Percentiles rank a stretch among this genome's conserved stretches.
Evolutionary conservation across 2,329 filamentous ascomycete species (phyloP).

Genomic region (Phaeosphaeriaceae sp.): DNA sequence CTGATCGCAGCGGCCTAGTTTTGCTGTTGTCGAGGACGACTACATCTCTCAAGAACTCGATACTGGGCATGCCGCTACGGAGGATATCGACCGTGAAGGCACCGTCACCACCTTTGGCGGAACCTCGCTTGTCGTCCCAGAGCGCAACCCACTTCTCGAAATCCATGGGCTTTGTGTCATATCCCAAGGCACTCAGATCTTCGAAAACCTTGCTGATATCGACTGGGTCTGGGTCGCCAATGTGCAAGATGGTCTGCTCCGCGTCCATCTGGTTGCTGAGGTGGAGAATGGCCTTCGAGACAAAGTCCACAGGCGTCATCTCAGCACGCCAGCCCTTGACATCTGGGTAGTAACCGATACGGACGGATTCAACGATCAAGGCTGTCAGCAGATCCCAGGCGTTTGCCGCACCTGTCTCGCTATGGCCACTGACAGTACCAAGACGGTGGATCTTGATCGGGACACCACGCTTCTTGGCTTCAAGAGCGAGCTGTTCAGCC

Average conservation of each 20-base stretch:
- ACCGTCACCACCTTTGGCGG: slow-evolving; percentile 70
- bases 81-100: slow-evolving; percentile 82
- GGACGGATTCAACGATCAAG: slow-evolving; percentile 77
- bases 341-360: slow-evolving; percentile 73
- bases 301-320: slow-evolving; percentile 86
- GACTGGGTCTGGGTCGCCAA: slow-evolving; percentile 76
- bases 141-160: slow-evolving; percentile 79
- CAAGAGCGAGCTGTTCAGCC: slow-evolving; percentile 75
- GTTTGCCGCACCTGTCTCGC: slow-evolving; percentile 76
- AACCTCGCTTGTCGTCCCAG: slow-evolving; percentile 75
- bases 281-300: slow-evolving; percentile 76
- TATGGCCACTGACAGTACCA: slow-evolving; percentile 82
- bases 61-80: slow-evolving; percentile 79
- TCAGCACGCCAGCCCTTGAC: slow-evolving; percentile 79
- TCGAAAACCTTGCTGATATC: slow-evolving; percentile 72
- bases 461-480: slow-evolving; percentile 73
- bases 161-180: slow-evolving; percentile 69
- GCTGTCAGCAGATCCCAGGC: slow-evolving; percentile 81
- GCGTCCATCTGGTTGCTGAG: slow-evolving; percentile 70
- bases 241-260: slow-evolving; percentile 73
- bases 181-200: slow-evolving; percentile 71
- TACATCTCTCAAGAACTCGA: slow-evolving; percentile 74
- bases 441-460: slow-evolving; percentile 76
- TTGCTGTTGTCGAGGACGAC: slow-evolving; percentile 76
- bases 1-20: slow-evolving; percentile 68